Evolutionary conservation across 768 basidiomycete species (phyloP).

Genomic region (Inosperma sp.): DNA sequence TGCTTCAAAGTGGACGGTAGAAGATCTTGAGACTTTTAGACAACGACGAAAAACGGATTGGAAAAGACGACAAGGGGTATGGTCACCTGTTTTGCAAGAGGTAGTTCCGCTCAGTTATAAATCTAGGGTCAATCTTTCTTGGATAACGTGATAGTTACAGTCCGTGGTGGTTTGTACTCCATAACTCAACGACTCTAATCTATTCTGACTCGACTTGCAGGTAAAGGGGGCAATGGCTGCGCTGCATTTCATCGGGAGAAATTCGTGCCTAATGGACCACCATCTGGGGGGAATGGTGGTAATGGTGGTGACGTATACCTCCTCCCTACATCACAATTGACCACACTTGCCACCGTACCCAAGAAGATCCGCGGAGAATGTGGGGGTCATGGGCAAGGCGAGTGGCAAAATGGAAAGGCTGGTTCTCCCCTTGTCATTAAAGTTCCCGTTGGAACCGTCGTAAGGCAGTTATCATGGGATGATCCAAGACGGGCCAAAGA

Average conservation of each 20-base stretch:
- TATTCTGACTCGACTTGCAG: constrained; percentile 32
- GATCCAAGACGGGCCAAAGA: constrained; percentile 63
- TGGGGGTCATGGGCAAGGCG: constrained; percentile 75
- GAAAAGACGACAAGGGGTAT: constrained; percentile 67
- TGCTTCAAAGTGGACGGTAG: constrained; percentile 6
- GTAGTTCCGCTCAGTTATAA: constrained; percentile 10
- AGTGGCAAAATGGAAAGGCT: constrained; percentile 79
- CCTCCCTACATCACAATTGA: constrained; percentile 69
- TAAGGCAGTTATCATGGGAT: constrained; percentile 64
- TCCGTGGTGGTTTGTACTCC: constrained; percentile 59
- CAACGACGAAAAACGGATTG: constrained; percentile 63
- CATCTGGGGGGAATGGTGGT: constrained; percentile 92
- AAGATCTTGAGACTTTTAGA: constrained; percentile 37
- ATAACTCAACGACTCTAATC: neutral
- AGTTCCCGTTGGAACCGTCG: constrained; percentile 89
- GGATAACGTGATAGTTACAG: constrained; percentile 75
- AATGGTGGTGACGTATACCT: constrained; percentile 86
- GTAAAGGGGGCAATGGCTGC: constrained; percentile 86
- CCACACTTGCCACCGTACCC: constrained; percentile 69
- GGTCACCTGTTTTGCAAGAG: constrained; percentile 19
- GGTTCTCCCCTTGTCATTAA: constrained; percentile 69
- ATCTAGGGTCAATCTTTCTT: constrained; percentile 79
- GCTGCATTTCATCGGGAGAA: constrained; percentile 93
- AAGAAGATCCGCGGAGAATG: constrained; percentile 61
- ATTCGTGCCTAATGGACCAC: constrained; percentile 76